phyloP scores from a whole-genome alignment of 768 basidiomycete genomes.

The Hericium rajendrae region DNA sequence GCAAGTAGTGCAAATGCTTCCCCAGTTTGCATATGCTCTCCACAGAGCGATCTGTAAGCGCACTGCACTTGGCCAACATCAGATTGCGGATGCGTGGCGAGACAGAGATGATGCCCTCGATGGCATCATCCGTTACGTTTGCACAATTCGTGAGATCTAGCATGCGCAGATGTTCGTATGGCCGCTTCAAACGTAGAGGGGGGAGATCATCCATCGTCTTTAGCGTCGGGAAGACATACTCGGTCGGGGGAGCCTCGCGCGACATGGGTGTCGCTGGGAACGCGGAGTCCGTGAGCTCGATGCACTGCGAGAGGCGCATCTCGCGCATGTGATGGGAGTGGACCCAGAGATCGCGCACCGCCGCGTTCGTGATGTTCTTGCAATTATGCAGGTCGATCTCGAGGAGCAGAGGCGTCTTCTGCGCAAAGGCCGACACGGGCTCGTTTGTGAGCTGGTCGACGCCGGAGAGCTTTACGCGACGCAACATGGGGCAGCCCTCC shows the following conservation, averaged over 20 bases:
- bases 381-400: conserved; percentile 92
- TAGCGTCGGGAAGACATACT: conserved; percentile 26
- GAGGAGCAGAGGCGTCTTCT: conserved; percentile 74
- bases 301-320: conserved; percentile 75
- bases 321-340: conserved; percentile 81
- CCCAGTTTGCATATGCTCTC: conserved; percentile 81
- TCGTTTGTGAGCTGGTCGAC: conserved; percentile 67
- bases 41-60: conserved; percentile 74
- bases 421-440: conserved; percentile 67
- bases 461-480: conserved; percentile 83
- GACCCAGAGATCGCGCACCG: conserved; percentile 78
- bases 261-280: conserved; percentile 66
- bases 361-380: conserved; percentile 61
- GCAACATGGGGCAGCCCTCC: conserved; percentile 59
- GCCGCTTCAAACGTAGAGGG: conserved; percentile 52
- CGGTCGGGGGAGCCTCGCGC: conserved; percentile 29
- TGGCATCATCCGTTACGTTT: conserved; percentile 69
- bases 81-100: conserved; percentile 81
- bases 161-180: conserved; percentile 83
- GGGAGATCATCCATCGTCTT: conserved; percentile 29
- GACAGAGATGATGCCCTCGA: conserved; percentile 74
- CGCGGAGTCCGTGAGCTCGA: conserved; percentile 68
- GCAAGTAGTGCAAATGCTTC: conserved; percentile 89
- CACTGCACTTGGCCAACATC: conserved; percentile 75
- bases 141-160: conserved; percentile 85